phyloP scores from a whole-genome alignment of 768 basidiomycete species.

The Fomitopsis serialis region DNA sequence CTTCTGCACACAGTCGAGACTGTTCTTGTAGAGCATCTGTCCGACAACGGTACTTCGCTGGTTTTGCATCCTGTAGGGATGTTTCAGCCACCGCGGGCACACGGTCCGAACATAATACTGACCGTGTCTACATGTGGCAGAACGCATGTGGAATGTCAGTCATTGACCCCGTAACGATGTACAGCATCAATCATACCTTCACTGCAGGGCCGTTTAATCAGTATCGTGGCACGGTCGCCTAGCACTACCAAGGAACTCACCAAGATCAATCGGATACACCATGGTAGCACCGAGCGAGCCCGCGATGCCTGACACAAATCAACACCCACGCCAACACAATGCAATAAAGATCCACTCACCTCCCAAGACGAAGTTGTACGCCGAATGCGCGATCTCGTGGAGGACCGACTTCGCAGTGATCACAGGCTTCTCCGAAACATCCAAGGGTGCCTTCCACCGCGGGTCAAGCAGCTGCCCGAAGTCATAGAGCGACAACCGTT shows the following conservation, averaged over 20 bases:
- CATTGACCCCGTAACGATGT: background rate
- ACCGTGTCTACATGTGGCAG: constrained; percentile 49
- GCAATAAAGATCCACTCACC: constrained; percentile 38
- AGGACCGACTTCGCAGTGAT: constrained; percentile 38
- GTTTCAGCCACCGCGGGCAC: background rate
- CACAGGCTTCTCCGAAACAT: constrained; percentile 26
- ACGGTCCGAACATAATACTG: background rate
- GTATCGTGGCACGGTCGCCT: background rate
- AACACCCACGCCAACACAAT: background rate
- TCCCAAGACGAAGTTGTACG: constrained; percentile 86
- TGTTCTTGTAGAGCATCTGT: constrained; percentile 95
- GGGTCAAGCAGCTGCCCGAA: constrained; percentile 93
- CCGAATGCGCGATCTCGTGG: constrained; percentile 58
- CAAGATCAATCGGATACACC: constrained; percentile 95
- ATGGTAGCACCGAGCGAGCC: constrained; percentile 96
- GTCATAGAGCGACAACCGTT: constrained; percentile 79
- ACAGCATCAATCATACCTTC: constrained; percentile 47
- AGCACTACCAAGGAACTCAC: constrained; percentile 36
- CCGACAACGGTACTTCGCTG: constrained; percentile 96
- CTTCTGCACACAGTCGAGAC: constrained; percentile 87
- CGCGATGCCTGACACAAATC: constrained; percentile 58
- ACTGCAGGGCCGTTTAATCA: constrained; percentile 34
- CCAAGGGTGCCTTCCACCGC: constrained; percentile 73
- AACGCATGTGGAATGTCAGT: background rate
- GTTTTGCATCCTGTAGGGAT: constrained; percentile 78